Percentiles rank a stretch among this genome's conserved stretches.
Evolutionary conservation across 2,329 filamentous ascomycete species (phyloP).

Genomic region (Monascus ruber): DNA sequence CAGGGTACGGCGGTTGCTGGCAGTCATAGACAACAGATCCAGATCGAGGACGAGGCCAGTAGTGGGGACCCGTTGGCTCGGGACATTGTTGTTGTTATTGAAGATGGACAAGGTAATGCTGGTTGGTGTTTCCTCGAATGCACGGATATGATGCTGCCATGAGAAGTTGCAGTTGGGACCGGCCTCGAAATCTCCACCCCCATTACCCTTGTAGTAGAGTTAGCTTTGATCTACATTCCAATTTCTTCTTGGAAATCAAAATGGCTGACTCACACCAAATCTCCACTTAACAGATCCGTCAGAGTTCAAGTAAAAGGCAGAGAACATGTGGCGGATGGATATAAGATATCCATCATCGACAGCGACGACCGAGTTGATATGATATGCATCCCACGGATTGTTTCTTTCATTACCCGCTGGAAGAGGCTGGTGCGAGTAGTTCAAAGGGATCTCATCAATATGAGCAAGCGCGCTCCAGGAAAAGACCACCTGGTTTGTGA

Average conservation of each 20-base stretch:
- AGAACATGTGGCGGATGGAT: constrained; percentile 26
- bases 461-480: constrained; percentile 26
- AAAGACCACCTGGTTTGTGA: constrained; percentile 21
- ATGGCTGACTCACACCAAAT: constrained; percentile 9
- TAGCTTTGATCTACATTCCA: background rate
- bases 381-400: constrained; percentile 24
- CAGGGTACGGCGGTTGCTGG: constrained; percentile 10
- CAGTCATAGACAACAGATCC: constrained; percentile 13
- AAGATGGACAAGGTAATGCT: constrained; percentile 21
- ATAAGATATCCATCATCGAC: constrained; percentile 24
- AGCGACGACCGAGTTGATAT: constrained; percentile 23
- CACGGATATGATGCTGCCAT: constrained; percentile 27
- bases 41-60: constrained; percentile 14
- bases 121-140: constrained; percentile 22
- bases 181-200: constrained; percentile 15
- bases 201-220: constrained; percentile 9
- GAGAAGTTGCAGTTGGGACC: constrained; percentile 12
- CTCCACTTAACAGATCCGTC: constrained; percentile 20
- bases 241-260: background rate
- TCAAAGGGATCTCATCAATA: constrained; percentile 16
- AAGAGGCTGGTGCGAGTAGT: constrained; percentile 14
- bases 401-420: constrained; percentile 9
- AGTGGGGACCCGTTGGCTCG: constrained; percentile 8
- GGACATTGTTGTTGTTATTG: constrained; percentile 21
- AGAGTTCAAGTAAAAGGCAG: constrained; percentile 18